Evolutionary conservation across 495 filamentous ascomycete genomes (phyloP).

Genomic region (Neurospora hispaniola): DNA sequence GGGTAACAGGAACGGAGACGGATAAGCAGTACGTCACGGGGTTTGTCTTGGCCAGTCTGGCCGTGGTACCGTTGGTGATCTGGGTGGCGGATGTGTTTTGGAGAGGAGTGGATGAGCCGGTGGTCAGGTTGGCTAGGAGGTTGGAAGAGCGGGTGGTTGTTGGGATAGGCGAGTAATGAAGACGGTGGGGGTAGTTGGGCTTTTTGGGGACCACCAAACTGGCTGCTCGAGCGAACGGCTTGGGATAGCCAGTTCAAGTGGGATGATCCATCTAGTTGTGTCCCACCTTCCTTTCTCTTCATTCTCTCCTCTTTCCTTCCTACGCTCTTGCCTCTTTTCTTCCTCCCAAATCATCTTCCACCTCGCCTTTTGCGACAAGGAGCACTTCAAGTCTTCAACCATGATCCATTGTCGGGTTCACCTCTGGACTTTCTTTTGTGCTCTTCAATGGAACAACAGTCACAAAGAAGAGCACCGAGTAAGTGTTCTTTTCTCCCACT

Average conservation of each 20-base stretch:
- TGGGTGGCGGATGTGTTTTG: constrained; percentile 39
- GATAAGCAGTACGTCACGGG: constrained; percentile 21
- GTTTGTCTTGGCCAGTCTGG: constrained; percentile 21
- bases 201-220: not conserved
- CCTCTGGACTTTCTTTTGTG: not conserved
- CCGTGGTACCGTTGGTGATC: constrained; percentile 29
- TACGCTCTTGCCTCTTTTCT: not conserved
- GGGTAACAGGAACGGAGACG: constrained; percentile 24
- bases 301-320: not conserved
- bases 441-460: not conserved
- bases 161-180: not conserved
- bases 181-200: not conserved
- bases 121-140: constrained; percentile 35
- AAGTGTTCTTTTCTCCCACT: not conserved
- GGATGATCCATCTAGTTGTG: not conserved
- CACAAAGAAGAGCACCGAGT: not conserved
- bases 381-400: not conserved
- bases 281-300: not conserved
- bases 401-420: not conserved
- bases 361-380: not conserved
- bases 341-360: not conserved
- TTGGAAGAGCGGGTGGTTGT: constrained; percentile 19
- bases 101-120: constrained; percentile 35
- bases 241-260: not conserved
- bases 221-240: not conserved